A percentile compares a stretch with the other conserved stretches of the same genome.
These are phyloP conservation scores for Spatholobus suberectus DNA, from an alignment of 306 rosid genomes.

Conservation along the genomic window DNA sequence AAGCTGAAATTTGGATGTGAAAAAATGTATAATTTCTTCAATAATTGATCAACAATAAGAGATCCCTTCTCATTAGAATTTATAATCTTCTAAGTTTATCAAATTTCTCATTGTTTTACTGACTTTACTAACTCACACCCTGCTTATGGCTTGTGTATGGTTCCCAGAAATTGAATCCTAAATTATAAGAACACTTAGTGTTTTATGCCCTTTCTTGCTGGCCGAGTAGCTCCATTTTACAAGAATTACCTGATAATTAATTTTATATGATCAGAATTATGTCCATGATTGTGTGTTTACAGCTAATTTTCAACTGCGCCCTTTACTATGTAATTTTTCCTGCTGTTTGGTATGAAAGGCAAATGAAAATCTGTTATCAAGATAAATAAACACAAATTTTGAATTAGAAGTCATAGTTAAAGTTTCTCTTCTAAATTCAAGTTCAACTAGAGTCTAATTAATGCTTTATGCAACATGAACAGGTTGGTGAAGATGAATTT, in stretches of 20 bases:
- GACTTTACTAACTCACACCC: neutral
- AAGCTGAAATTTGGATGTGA: conserved; percentile 5
- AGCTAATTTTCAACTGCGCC: conserved; percentile 10
- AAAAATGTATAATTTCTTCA: conserved; percentile 23
- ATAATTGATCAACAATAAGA: conserved; percentile 5
- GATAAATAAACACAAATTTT: neutral
- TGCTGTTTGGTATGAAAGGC: neutral
- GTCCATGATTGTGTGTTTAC: neutral
- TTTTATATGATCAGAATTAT: conserved; percentile 19
- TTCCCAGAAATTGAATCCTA: neutral
- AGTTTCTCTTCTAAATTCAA: conserved; percentile 21
- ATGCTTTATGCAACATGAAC: conserved; percentile 37
- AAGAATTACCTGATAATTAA: neutral
- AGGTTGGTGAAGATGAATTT: conserved; percentile 99
- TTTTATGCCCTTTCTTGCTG: conserved; percentile 8
- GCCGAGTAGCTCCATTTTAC: neutral
- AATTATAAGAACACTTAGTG: neutral
- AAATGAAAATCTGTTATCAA: conserved; percentile 13
- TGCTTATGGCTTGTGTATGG: conserved; percentile 9
- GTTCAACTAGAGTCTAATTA: conserved; percentile 1
- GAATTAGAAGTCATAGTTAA: conserved; percentile 20
- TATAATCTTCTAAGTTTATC: neutral
- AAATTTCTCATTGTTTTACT: neutral
- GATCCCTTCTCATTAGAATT: neutral
- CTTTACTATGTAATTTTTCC: neutral